A percentile compares a stretch with the other conserved stretches of the same genome.
These are phyloP conservation scores for Mycogone perniciosa DNA, from an alignment of 2,329 filamentous ascomycete genomes.

Conservation along the genomic window DNA sequence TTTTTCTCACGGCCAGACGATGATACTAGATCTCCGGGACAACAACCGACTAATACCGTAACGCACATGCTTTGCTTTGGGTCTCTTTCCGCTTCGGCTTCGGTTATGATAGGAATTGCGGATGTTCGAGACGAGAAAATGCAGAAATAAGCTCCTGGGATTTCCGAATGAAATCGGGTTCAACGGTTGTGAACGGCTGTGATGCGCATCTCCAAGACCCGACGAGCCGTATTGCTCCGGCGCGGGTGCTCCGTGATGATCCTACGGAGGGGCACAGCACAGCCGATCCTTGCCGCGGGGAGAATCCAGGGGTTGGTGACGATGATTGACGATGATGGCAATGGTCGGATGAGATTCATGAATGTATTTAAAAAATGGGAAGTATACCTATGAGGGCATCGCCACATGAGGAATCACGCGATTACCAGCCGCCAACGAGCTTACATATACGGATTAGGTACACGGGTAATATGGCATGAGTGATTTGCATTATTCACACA, in stretches of 20 bases:
- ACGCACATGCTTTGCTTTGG: too few relatives aligned
- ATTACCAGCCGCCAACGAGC: neutral
- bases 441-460: slow-evolving; percentile 1
- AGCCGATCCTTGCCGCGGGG: slow-evolving; percentile 11
- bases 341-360: neutral
- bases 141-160: slow-evolving; percentile 5
- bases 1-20: too few relatives aligned
- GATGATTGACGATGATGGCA: neutral
- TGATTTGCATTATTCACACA: slow-evolving; percentile 13
- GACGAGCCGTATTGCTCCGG: slow-evolving; percentile 13
- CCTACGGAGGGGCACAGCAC: slow-evolving; percentile 9
- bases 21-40: too few relatives aligned
- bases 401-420: slow-evolving; percentile 4
- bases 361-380: neutral
- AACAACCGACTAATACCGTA: too few relatives aligned
- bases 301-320: neutral
- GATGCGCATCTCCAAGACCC: slow-evolving; percentile 10
- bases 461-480: slow-evolving; percentile 8
- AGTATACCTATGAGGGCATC: slow-evolving; percentile 11
- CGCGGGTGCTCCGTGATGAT: slow-evolving; percentile 11
- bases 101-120: neutral
- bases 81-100: too few relatives aligned
- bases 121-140: slow-evolving; percentile 4
- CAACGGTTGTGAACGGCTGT: slow-evolving; percentile 10
- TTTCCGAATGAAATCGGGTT: slow-evolving; percentile 11